A percentile compares a stretch with the other conserved stretches of the same genome.
Conservation (phyloP, 148 eudicot species). For the Amaranthus cruentus region DNA sequence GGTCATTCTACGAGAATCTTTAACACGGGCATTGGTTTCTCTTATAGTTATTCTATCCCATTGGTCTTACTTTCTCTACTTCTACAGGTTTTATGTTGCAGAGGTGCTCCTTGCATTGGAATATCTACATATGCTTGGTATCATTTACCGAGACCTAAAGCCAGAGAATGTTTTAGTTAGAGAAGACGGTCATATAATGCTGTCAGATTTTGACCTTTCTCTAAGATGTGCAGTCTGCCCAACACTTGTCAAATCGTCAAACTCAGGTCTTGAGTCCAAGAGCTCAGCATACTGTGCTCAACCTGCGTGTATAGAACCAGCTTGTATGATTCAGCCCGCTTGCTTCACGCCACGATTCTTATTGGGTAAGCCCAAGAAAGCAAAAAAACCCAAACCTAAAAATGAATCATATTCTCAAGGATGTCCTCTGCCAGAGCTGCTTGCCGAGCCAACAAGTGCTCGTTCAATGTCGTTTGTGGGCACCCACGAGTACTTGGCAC, state of each 20-base stretch:
- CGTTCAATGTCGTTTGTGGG: constrained; percentile 98
- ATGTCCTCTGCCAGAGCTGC: constrained; percentile 69
- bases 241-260: constrained; percentile 63
- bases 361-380: constrained; percentile 45
- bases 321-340: constrained; percentile 73
- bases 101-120: constrained; percentile 93
- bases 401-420: constrained; percentile 38
- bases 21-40: not conserved
- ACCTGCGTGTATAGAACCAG: constrained; percentile 54
- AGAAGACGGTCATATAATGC: constrained; percentile 96
- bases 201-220: constrained; percentile 95
- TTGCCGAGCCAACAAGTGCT: constrained; percentile 87
- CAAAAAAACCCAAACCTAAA: constrained; percentile 45
- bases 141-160: constrained; percentile 86
- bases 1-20: not conserved
- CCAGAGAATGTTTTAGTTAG: constrained; percentile 91
- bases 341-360: constrained; percentile 78
- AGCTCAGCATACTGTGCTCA: constrained; percentile 50
- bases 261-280: constrained; percentile 45
- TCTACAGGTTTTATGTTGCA: constrained; percentile 81
- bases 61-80: constrained; percentile 1
- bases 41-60: not conserved
- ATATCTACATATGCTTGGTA: constrained; percentile 96
- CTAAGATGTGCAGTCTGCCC: constrained; percentile 78
- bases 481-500: constrained; percentile 90